A percentile compares a stretch with the other conserved stretches of the same genome.
These are phyloP conservation scores for Psilocybe cyanescens DNA, from an alignment of 768 basidiomycete species.

Conservation along the genomic window DNA sequence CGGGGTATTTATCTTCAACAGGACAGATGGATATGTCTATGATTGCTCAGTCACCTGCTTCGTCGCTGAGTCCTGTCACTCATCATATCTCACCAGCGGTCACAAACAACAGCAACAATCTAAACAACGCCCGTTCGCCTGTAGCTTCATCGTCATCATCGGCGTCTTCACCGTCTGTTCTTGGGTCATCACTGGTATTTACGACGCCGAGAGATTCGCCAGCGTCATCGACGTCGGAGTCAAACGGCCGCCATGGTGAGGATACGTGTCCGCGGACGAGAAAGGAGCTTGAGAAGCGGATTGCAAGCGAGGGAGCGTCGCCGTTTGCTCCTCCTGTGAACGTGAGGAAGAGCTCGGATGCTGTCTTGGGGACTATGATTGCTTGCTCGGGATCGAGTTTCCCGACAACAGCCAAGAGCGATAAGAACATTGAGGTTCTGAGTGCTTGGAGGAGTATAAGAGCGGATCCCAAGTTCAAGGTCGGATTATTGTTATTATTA, in stretches of 20 bases:
- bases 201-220: slow-evolving; percentile 37
- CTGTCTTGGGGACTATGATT: slow-evolving; percentile 54
- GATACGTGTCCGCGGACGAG: slow-evolving; percentile 57
- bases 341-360: slow-evolving; percentile 48
- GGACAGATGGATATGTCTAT: slow-evolving; percentile 34
- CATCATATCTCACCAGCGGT: slow-evolving; percentile 41
- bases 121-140: slow-evolving; percentile 15
- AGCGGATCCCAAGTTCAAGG: slow-evolving; percentile 77
- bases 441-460: slow-evolving; percentile 82
- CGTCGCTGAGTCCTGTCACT: slow-evolving; percentile 60
- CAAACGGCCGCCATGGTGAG: slow-evolving; percentile 16
- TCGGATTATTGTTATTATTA: slow-evolving; percentile 29
- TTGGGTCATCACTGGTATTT: slow-evolving; percentile 27
- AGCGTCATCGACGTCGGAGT: slow-evolving; percentile 21
- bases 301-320: slow-evolving; percentile 61
- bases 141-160: slow-evolving; percentile 28
- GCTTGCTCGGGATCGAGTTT: slow-evolving; percentile 70
- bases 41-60: slow-evolving; percentile 35
- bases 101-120: neutral
- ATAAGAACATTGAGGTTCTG: slow-evolving; percentile 76
- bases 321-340: slow-evolving; percentile 50
- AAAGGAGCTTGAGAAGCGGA: slow-evolving; percentile 48
- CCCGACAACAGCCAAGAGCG: slow-evolving; percentile 69
- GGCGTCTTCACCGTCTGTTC: slow-evolving; percentile 42
- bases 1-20: slow-evolving; percentile 35